These are phyloP conservation scores for Fusarium veterinarium DNA, from an alignment of 2,329 filamentous ascomycete genomes.

Conservation along the genomic window DNA sequence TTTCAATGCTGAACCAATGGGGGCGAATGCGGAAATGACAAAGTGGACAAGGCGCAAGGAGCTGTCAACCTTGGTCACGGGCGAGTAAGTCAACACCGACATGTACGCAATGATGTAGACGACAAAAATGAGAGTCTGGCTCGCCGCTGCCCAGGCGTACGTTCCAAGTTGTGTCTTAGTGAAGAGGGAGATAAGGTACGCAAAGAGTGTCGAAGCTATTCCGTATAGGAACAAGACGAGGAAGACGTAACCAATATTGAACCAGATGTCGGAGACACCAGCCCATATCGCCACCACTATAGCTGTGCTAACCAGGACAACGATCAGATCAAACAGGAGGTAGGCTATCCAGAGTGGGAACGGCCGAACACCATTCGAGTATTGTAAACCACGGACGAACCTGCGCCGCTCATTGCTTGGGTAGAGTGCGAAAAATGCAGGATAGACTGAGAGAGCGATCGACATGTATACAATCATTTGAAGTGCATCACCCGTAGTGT, in stretches of 20 bases:
- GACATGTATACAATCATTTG: slow-evolving; percentile 86
- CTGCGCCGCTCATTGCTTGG: slow-evolving; percentile 84
- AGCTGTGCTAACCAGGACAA: slow-evolving; percentile 74
- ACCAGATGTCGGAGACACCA: slow-evolving; percentile 75
- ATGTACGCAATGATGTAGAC: slow-evolving; percentile 79
- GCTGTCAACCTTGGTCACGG: slow-evolving; percentile 74
- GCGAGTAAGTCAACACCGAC: slow-evolving; percentile 78
- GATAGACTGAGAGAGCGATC: slow-evolving; percentile 80
- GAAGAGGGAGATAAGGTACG: slow-evolving; percentile 86
- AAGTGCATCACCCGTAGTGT: slow-evolving; percentile 76
- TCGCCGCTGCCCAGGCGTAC: slow-evolving; percentile 84
- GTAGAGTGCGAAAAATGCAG: slow-evolving; percentile 89
- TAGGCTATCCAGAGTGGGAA: slow-evolving; percentile 89
- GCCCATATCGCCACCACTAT: slow-evolving; percentile 77
- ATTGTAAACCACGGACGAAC: slow-evolving; percentile 86
- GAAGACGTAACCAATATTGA: slow-evolving; percentile 83
- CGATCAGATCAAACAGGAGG: slow-evolving; percentile 79
- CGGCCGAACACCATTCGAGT: slow-evolving; percentile 88
- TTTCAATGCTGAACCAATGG: slow-evolving; percentile 79
- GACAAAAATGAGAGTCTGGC: slow-evolving; percentile 78
- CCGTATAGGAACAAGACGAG: slow-evolving; percentile 85
- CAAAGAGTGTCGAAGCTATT: slow-evolving; percentile 77
- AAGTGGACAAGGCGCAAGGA: slow-evolving; percentile 79
- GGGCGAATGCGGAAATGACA: slow-evolving; percentile 77
- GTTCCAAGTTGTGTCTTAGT: slow-evolving; percentile 82